Conservation (phyloP, 441 rosid species). For the Syzygium malaccense region DNA sequence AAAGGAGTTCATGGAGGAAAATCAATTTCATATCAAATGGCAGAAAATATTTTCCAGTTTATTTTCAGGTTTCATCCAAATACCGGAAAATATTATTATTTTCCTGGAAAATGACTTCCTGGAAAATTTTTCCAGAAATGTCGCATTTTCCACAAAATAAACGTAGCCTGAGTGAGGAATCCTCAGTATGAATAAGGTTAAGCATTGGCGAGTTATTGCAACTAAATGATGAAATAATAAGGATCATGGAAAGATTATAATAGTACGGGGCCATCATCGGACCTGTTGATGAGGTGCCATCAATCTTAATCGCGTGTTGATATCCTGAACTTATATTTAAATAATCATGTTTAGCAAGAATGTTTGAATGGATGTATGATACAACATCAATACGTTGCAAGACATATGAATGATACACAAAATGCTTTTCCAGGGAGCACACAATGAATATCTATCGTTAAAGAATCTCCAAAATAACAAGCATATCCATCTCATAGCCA, state of each 20-base stretch:
- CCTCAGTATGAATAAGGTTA: not conserved
- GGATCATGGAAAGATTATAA: not conserved
- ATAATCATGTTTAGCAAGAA: not conserved
- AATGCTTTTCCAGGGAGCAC: not conserved
- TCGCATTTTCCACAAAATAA: too few species aligned
- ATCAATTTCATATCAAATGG: too few species aligned
- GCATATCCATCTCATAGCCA: not conserved
- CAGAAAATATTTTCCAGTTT: too few species aligned
- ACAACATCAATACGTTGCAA: too few species aligned
- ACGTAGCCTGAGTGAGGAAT: not conserved
- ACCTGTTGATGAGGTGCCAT: not conserved
- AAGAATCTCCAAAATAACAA: not conserved
- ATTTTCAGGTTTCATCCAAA: too few species aligned
- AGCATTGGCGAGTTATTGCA: not conserved
- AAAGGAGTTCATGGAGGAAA: too few species aligned
- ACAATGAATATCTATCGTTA: not conserved
- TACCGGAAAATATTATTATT: too few species aligned
- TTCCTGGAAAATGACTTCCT: too few species aligned
- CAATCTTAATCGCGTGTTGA: not conserved
- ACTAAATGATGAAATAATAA: not conserved
- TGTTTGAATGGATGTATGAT: not conserved
- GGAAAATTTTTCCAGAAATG: too few species aligned
- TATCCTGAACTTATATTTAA: not conserved
- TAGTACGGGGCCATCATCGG: not conserved
- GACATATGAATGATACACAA: not conserved